phyloP scores from a whole-genome alignment of 2,329 filamentous ascomycete species.

The Cryphonectria parasitica region DNA sequence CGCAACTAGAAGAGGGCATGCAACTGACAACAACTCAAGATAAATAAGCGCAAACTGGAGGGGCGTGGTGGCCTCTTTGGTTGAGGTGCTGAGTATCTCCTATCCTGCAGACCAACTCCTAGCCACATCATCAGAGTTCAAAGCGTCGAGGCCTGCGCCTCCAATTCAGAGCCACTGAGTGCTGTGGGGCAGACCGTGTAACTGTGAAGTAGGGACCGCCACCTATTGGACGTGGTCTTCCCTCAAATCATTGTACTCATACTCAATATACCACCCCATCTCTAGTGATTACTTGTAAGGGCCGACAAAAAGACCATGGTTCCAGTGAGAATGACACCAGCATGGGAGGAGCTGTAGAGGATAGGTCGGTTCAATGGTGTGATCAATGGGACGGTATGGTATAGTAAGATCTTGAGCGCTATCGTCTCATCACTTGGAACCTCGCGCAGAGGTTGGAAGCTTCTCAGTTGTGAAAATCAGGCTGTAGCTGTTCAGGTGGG shows the following conservation, averaged over 20 bases:
- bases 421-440: no score
- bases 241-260: background rate
- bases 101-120: background rate
- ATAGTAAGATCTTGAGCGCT: no score
- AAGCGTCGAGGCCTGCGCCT: background rate
- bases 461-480: background rate
- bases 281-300: background rate
- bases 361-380: no score
- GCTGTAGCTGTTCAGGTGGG: background rate
- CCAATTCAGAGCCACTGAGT: background rate
- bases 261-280: background rate
- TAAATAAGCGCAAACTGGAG: constrained; percentile 36
- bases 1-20: no score
- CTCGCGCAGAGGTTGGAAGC: background rate
- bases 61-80: constrained; percentile 28
- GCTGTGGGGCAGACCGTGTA: background rate
- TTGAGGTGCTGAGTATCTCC: constrained; percentile 15
- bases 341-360: no score
- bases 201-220: background rate
- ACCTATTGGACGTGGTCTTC: constrained; percentile 5
- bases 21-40: constrained; percentile 32
- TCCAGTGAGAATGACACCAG: no score
- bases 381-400: no score
- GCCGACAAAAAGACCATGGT: background rate
- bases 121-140: background rate